Evolutionary conservation across 257 asterid genomes (phyloP).

Genomic region (Schizonepeta tenuifolia): DNA sequence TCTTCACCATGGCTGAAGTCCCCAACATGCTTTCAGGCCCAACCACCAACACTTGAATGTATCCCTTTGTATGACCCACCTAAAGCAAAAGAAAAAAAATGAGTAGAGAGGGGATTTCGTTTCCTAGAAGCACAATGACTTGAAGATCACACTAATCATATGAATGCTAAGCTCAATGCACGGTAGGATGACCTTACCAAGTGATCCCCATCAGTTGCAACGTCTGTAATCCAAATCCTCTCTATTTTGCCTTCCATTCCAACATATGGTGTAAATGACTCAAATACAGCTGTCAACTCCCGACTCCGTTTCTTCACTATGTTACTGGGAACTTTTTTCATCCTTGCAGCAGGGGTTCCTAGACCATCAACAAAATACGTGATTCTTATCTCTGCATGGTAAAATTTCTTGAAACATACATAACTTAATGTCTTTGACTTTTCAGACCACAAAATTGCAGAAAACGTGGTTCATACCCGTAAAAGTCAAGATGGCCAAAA

Average conservation of each 20-base stretch:
- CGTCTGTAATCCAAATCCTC: slow-evolving; percentile 89
- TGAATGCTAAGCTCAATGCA: slow-evolving; percentile 17
- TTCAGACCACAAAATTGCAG: neutral
- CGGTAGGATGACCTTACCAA: slow-evolving; percentile 48
- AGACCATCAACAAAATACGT: neutral
- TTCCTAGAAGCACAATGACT: neutral
- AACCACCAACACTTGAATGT: slow-evolving; percentile 84
- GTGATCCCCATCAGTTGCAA: slow-evolving; percentile 92
- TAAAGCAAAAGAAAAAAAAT: slow-evolving; percentile 33
- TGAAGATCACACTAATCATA: neutral
- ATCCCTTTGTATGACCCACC: slow-evolving; percentile 98
- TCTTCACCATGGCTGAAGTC: slow-evolving; percentile 73
- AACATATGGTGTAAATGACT: slow-evolving; percentile 78
- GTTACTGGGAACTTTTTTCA: slow-evolving; percentile 89
- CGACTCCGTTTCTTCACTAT: slow-evolving; percentile 90
- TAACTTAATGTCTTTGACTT: neutral
- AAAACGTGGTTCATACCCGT: neutral
- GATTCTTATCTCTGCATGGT: neutral
- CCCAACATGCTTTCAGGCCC: slow-evolving; percentile 90
- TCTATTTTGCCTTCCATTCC: slow-evolving; percentile 88
- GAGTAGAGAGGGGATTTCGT: slow-evolving; percentile 14
- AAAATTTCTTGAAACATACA: neutral
- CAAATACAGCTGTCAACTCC: slow-evolving; percentile 79
- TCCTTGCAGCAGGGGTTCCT: slow-evolving; percentile 41
- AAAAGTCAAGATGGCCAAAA: neutral